Conservation (phyloP, 2,329 filamentous ascomycete species). For the Nannizziopsis barbatae region DNA sequence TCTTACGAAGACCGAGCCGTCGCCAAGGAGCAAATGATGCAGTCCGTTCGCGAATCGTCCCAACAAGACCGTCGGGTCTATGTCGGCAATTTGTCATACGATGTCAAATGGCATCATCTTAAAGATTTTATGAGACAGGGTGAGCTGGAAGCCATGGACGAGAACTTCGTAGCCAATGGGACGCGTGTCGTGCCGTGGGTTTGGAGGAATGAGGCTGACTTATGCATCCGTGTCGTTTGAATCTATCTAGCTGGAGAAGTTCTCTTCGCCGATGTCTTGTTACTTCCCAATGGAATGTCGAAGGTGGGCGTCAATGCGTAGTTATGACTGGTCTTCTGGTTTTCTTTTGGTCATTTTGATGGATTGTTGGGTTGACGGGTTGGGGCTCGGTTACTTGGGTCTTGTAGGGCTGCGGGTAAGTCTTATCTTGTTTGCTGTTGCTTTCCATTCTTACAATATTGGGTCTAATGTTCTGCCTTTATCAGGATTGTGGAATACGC, state of each 20-base stretch:
- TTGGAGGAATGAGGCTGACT: slow-evolving; percentile 23
- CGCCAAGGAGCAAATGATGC: slow-evolving; percentile 93
- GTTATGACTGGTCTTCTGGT: slow-evolving; percentile 69
- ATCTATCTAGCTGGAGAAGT: slow-evolving; percentile 76
- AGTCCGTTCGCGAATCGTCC: slow-evolving; percentile 80
- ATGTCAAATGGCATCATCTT: slow-evolving; percentile 99
- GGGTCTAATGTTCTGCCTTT: slow-evolving; percentile 9
- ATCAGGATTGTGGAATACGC: slow-evolving; percentile 99
- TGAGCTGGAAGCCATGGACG: slow-evolving; percentile 41
- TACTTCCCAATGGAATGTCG: slow-evolving; percentile 99
- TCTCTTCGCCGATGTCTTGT: slow-evolving; percentile 96
- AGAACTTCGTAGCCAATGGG: slow-evolving; percentile 15
- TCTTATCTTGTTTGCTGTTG: slow-evolving; percentile 26
- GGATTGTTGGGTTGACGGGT: slow-evolving; percentile 99
- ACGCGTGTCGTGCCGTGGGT: slow-evolving; percentile 14
- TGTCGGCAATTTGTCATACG: slow-evolving; percentile 96
- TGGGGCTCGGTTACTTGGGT: slow-evolving; percentile 77
- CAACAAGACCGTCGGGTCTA: slow-evolving; percentile 99
- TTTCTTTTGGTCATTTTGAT: slow-evolving; percentile 53
- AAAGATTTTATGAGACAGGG: slow-evolving; percentile 99
- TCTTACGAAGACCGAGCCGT: slow-evolving; percentile 71
- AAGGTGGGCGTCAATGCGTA: slow-evolving; percentile 97
- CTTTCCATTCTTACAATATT: background rate
- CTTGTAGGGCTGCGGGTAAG: slow-evolving; percentile 99
- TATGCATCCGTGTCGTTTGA: slow-evolving; percentile 23